Evolutionary conservation across 2,329 filamentous ascomycete genomes (phyloP).

Genomic region (Clarireedia hainanense): DNA sequence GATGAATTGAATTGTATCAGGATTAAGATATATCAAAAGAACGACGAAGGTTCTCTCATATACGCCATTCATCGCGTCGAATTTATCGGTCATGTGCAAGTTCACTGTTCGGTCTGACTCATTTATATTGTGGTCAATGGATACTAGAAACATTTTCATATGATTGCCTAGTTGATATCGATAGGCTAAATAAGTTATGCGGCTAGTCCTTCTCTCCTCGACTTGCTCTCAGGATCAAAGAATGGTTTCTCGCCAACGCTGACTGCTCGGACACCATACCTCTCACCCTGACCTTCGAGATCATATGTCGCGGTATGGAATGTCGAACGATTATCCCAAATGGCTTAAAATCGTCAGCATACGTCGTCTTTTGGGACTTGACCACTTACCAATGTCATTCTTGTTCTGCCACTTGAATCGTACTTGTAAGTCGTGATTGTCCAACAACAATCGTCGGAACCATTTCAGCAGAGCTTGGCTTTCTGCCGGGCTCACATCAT

Average conservation of each 20-base stretch:
- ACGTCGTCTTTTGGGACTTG: background rate
- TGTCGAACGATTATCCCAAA: conserved; percentile 50
- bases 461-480: conserved; percentile 41
- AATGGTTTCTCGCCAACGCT: conserved; percentile 44
- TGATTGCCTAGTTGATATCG: background rate
- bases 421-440: conserved; percentile 52
- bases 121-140: background rate
- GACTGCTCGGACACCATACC: conserved; percentile 40
- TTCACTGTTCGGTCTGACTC: background rate
- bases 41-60: no score
- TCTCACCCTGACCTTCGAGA: conserved; percentile 39
- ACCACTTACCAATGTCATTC: conserved; percentile 25
- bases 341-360: conserved; percentile 27
- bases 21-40: no score
- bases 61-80: no score
- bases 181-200: background rate
- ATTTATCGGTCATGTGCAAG: no score
- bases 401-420: conserved; percentile 29
- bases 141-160: background rate
- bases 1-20: no score
- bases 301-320: conserved; percentile 49
- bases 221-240: conserved; percentile 38
- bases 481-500: conserved; percentile 42
- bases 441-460: conserved; percentile 42
- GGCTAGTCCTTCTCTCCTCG: conserved; percentile 34